Conservation (phyloP, 345 rosid genomes). For the Boechera retrofracta region DNA sequence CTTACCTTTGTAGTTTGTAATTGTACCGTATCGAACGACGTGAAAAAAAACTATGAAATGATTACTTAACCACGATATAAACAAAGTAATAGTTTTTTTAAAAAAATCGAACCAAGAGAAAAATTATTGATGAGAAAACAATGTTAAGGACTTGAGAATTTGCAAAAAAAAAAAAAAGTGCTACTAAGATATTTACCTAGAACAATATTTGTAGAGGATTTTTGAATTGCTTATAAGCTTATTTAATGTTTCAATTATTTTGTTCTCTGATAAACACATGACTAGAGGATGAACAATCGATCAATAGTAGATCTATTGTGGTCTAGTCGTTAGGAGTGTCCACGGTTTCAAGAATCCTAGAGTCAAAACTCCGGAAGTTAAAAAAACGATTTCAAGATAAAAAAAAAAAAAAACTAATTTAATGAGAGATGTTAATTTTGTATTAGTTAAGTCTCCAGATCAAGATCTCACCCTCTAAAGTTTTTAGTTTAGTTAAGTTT, state of each 20-base stretch:
- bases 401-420: no score
- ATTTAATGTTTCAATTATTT: not conserved
- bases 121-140: not conserved
- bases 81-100: not conserved
- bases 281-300: no score
- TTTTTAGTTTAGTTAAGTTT: not conserved
- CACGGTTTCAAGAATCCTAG: no score
- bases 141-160: not conserved
- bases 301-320: no score
- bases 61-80: slow-evolving; percentile 1
- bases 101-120: not conserved
- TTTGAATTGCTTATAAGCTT: not conserved
- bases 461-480: not conserved
- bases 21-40: slow-evolving; percentile 32
- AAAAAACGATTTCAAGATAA: no score
- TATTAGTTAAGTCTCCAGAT: not conserved
- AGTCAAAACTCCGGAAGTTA: no score
- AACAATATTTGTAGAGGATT: not conserved
- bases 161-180: not conserved
- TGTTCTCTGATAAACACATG: no score
- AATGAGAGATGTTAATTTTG: not conserved
- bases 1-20: slow-evolving; percentile 1
- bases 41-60: slow-evolving; percentile 34
- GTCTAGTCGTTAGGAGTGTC: no score
- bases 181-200: not conserved